Percentiles rank a stretch among this genome's conserved stretches.
phyloP scores from a whole-genome alignment of 202 grass and related monocot species.

The Hordeum pubiflorum region DNA sequence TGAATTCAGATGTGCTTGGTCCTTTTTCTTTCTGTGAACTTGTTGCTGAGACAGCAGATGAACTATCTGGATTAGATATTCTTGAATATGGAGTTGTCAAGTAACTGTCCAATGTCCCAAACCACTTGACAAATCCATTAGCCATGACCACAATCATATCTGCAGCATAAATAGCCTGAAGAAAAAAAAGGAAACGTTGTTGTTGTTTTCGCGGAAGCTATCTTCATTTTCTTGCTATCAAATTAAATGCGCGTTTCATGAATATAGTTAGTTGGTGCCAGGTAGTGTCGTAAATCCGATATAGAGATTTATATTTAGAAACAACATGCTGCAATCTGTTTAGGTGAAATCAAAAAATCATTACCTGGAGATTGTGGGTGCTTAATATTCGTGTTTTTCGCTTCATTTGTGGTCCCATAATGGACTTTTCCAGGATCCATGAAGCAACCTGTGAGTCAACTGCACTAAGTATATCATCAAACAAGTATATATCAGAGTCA shows the following conservation, averaged over 20 bases:
- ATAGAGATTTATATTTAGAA: background rate
- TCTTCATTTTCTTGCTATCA: background rate
- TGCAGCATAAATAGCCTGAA: slow-evolving; percentile 76
- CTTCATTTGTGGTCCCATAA: slow-evolving; percentile 55
- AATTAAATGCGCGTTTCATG: background rate
- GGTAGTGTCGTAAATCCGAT: slow-evolving; percentile 2
- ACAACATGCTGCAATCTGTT: background rate
- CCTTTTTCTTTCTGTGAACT: slow-evolving; percentile 35
- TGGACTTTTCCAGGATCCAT: slow-evolving; percentile 65
- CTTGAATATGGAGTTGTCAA: slow-evolving; percentile 57
- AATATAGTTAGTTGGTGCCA: background rate
- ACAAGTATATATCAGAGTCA: slow-evolving; percentile 73
- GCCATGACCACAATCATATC: slow-evolving; percentile 89
- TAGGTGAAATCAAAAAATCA: background rate
- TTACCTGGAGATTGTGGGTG: slow-evolving; percentile 86
- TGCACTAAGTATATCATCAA: slow-evolving; percentile 92
- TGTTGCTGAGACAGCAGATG: slow-evolving; percentile 34
- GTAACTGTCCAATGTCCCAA: slow-evolving; percentile 58
- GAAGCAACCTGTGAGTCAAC: slow-evolving; percentile 96
- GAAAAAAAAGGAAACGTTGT: background rate
- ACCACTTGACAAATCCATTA: slow-evolving; percentile 65
- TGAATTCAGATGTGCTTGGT: slow-evolving; percentile 25
- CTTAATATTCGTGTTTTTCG: slow-evolving; percentile 79
- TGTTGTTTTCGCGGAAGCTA: background rate
- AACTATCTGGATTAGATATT: slow-evolving; percentile 43